These are phyloP conservation scores for Penicillium samsonianum DNA, from an alignment of 495 filamentous ascomycete genomes.

Conservation along the genomic window DNA sequence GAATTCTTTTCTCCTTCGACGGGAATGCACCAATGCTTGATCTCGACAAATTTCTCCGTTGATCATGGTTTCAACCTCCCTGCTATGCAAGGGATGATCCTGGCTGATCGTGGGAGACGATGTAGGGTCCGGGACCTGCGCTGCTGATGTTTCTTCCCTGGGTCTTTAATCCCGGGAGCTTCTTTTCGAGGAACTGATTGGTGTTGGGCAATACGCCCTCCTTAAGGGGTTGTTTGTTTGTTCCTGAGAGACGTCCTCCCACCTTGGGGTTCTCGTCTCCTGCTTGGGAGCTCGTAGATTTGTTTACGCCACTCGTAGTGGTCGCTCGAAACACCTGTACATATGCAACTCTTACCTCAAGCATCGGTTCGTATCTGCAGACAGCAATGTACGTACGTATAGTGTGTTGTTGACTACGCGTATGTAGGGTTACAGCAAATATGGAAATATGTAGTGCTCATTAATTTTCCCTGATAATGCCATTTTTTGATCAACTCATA, in stretches of 20 bases:
- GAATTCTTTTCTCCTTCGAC: constrained; percentile 6
- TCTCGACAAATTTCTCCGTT: constrained; percentile 18
- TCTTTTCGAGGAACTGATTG: not conserved
- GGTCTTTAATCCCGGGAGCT: not conserved
- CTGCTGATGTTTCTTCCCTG: not conserved
- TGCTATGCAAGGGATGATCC: constrained; percentile 27
- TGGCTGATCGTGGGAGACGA: constrained; percentile 4
- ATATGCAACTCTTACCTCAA: not conserved
- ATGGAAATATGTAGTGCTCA: too few species aligned
- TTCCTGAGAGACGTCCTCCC: not conserved
- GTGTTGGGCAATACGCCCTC: not conserved
- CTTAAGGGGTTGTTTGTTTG: not conserved
- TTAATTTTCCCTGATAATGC: too few species aligned
- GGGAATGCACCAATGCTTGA: constrained; percentile 29
- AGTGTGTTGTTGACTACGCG: too few species aligned
- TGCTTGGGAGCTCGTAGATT: not conserved
- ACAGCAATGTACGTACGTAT: too few species aligned
- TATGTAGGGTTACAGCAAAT: too few species aligned
- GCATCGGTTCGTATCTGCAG: too few species aligned
- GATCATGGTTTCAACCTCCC: constrained; percentile 23
- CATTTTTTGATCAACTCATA: too few species aligned
- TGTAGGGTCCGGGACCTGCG: not conserved
- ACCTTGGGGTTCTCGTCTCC: not conserved
- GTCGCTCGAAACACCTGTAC: not conserved
- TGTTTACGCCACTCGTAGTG: too few species aligned